Conservation (phyloP, 2,329 filamentous ascomycete species). For the Penicillium sclerotigenum region DNA sequence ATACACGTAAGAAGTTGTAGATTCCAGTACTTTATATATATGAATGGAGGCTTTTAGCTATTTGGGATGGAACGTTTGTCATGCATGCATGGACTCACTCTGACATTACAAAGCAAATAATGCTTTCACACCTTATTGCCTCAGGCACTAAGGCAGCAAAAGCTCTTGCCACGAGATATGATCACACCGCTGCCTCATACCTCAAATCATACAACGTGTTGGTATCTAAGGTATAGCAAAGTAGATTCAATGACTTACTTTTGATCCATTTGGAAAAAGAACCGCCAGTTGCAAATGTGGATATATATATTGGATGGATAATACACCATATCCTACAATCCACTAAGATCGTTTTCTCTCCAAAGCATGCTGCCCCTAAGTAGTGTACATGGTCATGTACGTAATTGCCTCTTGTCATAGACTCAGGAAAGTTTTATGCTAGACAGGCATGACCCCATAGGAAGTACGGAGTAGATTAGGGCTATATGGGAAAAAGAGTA, state of each 20-base stretch:
- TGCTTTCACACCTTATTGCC: background rate
- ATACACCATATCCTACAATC: no score
- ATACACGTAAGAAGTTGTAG: background rate
- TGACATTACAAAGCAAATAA: slow-evolving; percentile 8
- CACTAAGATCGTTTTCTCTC: background rate
- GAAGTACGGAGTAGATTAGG: slow-evolving; percentile 10
- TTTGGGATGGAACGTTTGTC: background rate
- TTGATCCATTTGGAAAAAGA: no score
- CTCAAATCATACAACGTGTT: no score
- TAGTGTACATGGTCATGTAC: background rate
- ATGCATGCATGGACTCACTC: background rate
- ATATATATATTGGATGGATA: background rate
- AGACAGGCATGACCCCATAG: background rate
- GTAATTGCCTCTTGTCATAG: background rate
- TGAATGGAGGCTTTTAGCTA: background rate
- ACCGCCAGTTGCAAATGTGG: no score
- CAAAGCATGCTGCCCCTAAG: background rate
- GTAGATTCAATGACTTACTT: no score
- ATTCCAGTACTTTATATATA: background rate
- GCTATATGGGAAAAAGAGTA: slow-evolving; percentile 10
- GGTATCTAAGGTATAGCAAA: no score
- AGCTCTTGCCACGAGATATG: no score
- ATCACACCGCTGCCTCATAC: no score
- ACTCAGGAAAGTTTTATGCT: background rate
- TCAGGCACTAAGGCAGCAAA: background rate